These are phyloP conservation scores for Cutaneotrichosporon cutaneum DNA, from an alignment of 1,284 basidiomycete species.

Conservation along the genomic window DNA sequence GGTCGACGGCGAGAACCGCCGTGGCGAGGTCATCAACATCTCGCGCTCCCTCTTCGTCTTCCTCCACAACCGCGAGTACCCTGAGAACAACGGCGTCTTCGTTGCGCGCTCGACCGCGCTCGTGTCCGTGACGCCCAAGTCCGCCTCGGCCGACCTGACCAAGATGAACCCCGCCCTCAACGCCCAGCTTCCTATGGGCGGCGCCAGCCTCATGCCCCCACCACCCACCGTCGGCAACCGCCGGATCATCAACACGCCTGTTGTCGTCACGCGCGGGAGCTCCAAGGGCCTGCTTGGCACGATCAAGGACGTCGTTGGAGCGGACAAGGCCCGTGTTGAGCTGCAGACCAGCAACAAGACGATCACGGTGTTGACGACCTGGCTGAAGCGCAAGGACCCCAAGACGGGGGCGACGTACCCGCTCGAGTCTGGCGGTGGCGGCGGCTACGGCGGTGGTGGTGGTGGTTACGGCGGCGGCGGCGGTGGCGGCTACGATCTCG, in stretches of 20 bases:
- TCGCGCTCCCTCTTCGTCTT: conserved; percentile 94
- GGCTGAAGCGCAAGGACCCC: conserved; percentile 70
- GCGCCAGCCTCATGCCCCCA: conserved; percentile 56
- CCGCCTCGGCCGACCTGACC: conserved; percentile 70
- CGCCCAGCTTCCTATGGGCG: conserved; percentile 51
- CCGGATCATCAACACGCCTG: conserved; percentile 73
- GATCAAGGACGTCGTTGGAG: conserved; percentile 92
- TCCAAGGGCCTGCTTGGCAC: conserved; percentile 89
- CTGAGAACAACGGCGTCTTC: conserved; percentile 92
- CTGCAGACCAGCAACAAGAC: conserved; percentile 86
- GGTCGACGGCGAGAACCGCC: conserved; percentile 82
- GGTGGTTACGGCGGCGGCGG: conserved; percentile 13
- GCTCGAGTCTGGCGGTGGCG: conserved; percentile 31
- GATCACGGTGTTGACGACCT: conserved; percentile 78
- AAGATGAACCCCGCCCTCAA: conserved; percentile 87
- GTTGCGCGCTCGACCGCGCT: conserved; percentile 72
- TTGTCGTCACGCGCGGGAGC: conserved; percentile 81
- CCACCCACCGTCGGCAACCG: conserved; percentile 63
- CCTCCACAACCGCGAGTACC: conserved; percentile 84
- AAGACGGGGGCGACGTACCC: conserved; percentile 54
- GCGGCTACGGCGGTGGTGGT: conserved; percentile 25
- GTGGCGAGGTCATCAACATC: conserved; percentile 90
- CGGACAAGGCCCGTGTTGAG: conserved; percentile 79
- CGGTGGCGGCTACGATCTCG: conserved; percentile 38
- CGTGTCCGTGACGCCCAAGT: conserved; percentile 79